Percentiles rank a stretch among this genome's conserved stretches.
These are phyloP conservation scores for Eimeria praecox DNA, from an alignment of 169 alveolate species.

Conservation along the genomic window DNA sequence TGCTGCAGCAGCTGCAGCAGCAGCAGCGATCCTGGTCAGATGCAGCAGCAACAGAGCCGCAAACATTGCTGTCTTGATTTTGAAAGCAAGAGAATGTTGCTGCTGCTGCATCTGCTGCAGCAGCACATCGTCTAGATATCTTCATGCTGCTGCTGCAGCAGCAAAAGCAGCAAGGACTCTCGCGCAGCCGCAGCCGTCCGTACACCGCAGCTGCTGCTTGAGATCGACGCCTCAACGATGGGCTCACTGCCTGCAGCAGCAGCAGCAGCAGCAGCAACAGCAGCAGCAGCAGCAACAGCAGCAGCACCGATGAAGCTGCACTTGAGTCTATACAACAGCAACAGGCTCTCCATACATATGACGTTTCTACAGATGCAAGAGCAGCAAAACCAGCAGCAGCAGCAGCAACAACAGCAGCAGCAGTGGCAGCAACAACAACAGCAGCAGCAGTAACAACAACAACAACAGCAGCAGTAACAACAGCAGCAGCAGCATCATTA, in stretches of 20 bases:
- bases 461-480: not conserved
- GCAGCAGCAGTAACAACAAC: conserved; percentile 33
- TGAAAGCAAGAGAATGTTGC: not conserved
- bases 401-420: conserved; percentile 20
- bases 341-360: not conserved
- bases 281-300: conserved; percentile 48
- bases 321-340: not conserved
- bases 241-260: conserved; percentile 75
- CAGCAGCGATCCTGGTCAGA: not conserved
- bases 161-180: conserved; percentile 60
- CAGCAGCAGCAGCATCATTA: not conserved
- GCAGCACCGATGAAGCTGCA: not conserved
- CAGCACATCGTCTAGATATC: not conserved
- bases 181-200: conserved; percentile 49
- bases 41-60: not conserved
- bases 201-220: conserved; percentile 60
- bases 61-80: not conserved
- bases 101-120: conserved; percentile 26
- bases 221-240: conserved; percentile 36
- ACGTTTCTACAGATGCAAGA: not conserved
- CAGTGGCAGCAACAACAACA: too few species aligned
- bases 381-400: conserved; percentile 29
- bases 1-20: not conserved
- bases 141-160: conserved; percentile 63
- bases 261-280: conserved; percentile 24